Base-by-base conservation (phyloP, 225 moss, liverwort and hornwort species). In the Lunularia cruciata region DNA sequence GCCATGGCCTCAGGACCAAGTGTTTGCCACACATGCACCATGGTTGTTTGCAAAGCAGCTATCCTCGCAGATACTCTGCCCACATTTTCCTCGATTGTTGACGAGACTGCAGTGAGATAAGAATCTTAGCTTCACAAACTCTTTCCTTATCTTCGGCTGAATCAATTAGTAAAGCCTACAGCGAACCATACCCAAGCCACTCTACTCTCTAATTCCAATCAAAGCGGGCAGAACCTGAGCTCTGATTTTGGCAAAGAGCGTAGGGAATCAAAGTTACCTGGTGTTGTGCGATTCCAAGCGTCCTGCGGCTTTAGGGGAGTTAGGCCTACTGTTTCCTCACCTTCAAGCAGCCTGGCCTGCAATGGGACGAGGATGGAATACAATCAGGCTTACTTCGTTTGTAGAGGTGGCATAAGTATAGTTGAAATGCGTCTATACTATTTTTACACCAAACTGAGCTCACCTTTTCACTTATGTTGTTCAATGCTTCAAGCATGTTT, bases 401-500 rank as follows among this genome's bases (percentile, higher is more conserved):
- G 39, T 26, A 38, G 13, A 73, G 10, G 14, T 3, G 4, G 18
- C 25, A 26, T 16, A 60, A 37, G 1, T 16, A 60, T 23, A 49
- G 9, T 8, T 13, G 22, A 37, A 27, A 46, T 19, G 1, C 9
- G 10, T 1, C 12, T 26, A 4, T 19, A 13, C 40, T 6, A 6
- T 38, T 42, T 16, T 32, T 15, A 14, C 15, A 15, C 15, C 20
- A 11, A 36, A 48, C 23, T 27, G 28, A 28, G 8, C 77, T 73
- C 54, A 92, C 95, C 89, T 95, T 86, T 48, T 92, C 89, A 60
- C 86, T 86, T 46, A 92, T 86, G 59, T 82, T 76, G 20, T 89
- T 84, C 53, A 95, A 85, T 3, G 95, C 84, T 63, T 84, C 84
- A 73, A 92, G 81, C 37, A 90, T 86, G 74, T 85, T 83, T 32